Percentiles rank a stretch among this genome's conserved stretches.
Evolutionary conservation across 2,329 filamentous ascomycete species (phyloP).

Genomic region (Diaporthe destruens): DNA sequence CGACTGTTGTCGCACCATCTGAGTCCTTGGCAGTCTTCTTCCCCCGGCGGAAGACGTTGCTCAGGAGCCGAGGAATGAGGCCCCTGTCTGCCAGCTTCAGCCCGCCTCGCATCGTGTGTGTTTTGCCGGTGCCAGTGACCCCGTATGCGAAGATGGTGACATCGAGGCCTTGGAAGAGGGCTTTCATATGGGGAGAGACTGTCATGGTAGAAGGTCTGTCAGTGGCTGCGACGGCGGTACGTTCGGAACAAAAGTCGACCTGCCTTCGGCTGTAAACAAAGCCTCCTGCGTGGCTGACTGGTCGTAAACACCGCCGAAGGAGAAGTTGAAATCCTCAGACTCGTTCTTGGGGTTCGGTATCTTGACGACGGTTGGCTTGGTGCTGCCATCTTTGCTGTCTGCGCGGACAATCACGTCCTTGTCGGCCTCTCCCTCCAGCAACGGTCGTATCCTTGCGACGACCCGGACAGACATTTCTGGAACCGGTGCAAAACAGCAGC

Average conservation of each 20-base stretch:
- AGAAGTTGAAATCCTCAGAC: constrained; percentile 89
- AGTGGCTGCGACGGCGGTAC: constrained; percentile 20
- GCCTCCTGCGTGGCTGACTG: constrained; percentile 84
- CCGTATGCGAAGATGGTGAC: constrained; percentile 94
- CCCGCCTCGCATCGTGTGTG: constrained; percentile 94
- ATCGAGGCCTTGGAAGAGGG: constrained; percentile 90
- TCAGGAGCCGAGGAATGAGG: constrained; percentile 87
- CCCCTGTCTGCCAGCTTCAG: constrained; percentile 87
- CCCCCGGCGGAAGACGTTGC: constrained; percentile 84
- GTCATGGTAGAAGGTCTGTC: constrained; percentile 44
- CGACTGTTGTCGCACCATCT: constrained; percentile 75
- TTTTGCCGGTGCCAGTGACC: constrained; percentile 93
- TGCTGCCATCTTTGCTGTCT: constrained; percentile 71
- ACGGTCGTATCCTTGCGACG: constrained; percentile 89
- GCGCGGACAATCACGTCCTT: constrained; percentile 86
- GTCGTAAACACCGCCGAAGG: constrained; percentile 95
- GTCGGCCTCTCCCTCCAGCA: constrained; percentile 87
- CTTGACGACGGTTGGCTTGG: constrained; percentile 77
- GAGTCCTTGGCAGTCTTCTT: constrained; percentile 89
- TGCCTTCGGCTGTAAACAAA: constrained; percentile 91
- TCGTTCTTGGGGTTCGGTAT: constrained; percentile 97
- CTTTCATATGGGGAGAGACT: constrained; percentile 92
- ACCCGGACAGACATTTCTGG: constrained; percentile 78
- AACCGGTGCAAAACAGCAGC: background rate
- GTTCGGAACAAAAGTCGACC: constrained; percentile 45